These are phyloP conservation scores for Colletotrichum lupini DNA, from an alignment of 2,329 filamentous ascomycete genomes.

Conservation along the genomic window DNA sequence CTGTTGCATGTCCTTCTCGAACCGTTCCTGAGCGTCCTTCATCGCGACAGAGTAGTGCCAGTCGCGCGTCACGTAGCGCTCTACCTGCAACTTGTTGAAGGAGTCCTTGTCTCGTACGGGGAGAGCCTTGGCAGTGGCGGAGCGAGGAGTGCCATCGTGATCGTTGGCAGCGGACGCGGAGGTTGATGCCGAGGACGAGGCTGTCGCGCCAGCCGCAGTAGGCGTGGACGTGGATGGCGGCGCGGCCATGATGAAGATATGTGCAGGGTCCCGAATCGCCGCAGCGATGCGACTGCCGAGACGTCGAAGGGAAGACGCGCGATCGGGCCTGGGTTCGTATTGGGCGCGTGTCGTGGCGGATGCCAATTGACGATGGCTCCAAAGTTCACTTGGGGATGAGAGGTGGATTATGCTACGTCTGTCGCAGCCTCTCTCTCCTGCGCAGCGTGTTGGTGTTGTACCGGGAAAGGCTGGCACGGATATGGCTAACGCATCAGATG, in stretches of 20 bases:
- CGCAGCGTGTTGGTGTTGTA: slow-evolving; percentile 32
- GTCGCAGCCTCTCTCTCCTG: slow-evolving; percentile 26
- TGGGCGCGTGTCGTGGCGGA: slow-evolving; percentile 31
- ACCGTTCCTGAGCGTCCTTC: slow-evolving; percentile 61
- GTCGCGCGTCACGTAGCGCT: slow-evolving; percentile 66
- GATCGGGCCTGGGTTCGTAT: slow-evolving; percentile 13
- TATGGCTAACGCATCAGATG: slow-evolving; percentile 24
- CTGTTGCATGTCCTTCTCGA: slow-evolving; percentile 67
- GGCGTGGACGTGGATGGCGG: slow-evolving; percentile 49
- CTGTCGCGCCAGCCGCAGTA: slow-evolving; percentile 42
- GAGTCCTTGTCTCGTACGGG: slow-evolving; percentile 66
- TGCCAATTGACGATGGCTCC: slow-evolving; percentile 33
- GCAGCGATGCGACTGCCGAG: slow-evolving; percentile 46
- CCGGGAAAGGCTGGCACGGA: slow-evolving; percentile 24
- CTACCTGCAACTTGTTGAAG: slow-evolving; percentile 64
- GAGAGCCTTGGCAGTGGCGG: slow-evolving; percentile 40
- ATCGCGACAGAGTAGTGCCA: slow-evolving; percentile 65
- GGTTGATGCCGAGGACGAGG: slow-evolving; percentile 45
- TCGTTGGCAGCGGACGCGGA: slow-evolving; percentile 40
- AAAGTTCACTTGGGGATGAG: slow-evolving; percentile 23
- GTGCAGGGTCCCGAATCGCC: slow-evolving; percentile 48
- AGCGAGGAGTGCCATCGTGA: slow-evolving; percentile 29
- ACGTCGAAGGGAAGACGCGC: slow-evolving; percentile 6
- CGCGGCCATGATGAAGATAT: slow-evolving; percentile 54
- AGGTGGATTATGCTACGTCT: slow-evolving; percentile 34